These are phyloP conservation scores for Geranium rotundifolium DNA, from an alignment of 345 rosid species.

Conservation along the genomic window DNA sequence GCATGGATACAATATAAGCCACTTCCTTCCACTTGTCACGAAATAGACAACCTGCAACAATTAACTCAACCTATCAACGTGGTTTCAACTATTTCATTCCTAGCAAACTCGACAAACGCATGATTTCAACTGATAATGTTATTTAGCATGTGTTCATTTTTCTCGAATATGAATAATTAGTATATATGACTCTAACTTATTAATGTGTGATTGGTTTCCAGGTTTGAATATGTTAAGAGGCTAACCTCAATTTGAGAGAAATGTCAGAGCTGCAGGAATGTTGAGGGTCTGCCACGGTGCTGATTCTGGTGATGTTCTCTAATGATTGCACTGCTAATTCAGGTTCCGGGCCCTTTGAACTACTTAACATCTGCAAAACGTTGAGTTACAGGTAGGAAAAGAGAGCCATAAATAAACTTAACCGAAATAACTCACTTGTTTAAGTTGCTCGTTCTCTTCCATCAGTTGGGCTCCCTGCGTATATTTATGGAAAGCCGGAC, in stretches of 20 bases:
- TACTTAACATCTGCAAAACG: background rate
- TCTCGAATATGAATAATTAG: too few species aligned
- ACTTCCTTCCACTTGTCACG: background rate
- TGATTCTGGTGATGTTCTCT: background rate
- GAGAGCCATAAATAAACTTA: background rate
- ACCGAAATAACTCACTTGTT: background rate
- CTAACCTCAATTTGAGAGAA: conserved; percentile 5
- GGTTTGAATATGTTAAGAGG: background rate
- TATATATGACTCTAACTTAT: too few species aligned
- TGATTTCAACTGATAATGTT: too few species aligned
- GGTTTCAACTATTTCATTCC: background rate
- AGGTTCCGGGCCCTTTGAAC: background rate
- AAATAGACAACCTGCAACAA: background rate
- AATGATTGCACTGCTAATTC: background rate
- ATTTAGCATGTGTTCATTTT: too few species aligned
- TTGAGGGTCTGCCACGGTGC: background rate
- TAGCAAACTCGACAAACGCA: too few species aligned
- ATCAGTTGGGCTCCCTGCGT: background rate
- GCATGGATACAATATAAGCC: too few species aligned
- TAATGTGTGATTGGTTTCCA: too few species aligned
- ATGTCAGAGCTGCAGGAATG: background rate
- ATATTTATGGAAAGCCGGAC: background rate
- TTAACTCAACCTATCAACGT: background rate
- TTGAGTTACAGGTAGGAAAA: background rate
- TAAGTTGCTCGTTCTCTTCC: background rate